phyloP scores from a whole-genome alignment of 2,329 filamentous ascomycete species.

The Aspergillus carbonarius region DNA sequence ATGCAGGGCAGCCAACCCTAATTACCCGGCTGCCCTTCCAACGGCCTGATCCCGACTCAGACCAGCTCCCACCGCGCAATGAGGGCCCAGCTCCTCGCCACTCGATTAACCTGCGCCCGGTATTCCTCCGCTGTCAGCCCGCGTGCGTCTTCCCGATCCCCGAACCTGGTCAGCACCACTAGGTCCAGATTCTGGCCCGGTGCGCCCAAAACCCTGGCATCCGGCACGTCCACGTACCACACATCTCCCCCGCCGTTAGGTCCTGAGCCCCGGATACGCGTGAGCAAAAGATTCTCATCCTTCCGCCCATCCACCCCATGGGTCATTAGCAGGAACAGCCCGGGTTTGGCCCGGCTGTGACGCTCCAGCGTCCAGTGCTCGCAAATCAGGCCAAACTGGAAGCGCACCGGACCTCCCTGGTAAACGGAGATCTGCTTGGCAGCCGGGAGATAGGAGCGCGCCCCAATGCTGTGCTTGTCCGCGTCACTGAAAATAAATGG shows the following conservation, averaged over 20 bases:
- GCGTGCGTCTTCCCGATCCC: conserved; percentile 51
- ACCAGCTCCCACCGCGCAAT: conserved; percentile 58
- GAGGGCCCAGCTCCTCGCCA: conserved; percentile 51
- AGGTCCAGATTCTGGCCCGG: conserved; percentile 68
- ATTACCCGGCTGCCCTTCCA: neutral
- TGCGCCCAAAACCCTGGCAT: conserved; percentile 62
- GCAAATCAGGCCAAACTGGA: conserved; percentile 77
- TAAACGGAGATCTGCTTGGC: conserved; percentile 61
- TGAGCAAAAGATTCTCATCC: conserved; percentile 68
- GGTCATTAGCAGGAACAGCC: conserved; percentile 68
- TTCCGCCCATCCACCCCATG: conserved; percentile 66
- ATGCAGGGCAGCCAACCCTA: neutral
- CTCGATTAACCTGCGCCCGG: conserved; percentile 47
- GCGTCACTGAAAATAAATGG: conserved; percentile 50
- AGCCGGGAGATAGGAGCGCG: conserved; percentile 62
- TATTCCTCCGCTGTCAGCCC: conserved; percentile 54
- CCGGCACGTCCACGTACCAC: conserved; percentile 75
- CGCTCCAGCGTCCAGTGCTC: conserved; percentile 74
- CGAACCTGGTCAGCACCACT: conserved; percentile 59
- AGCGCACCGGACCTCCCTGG: conserved; percentile 62
- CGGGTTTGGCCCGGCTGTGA: conserved; percentile 60
- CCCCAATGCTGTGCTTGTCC: conserved; percentile 52
- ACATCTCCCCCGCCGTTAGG: conserved; percentile 67
- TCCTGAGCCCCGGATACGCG: conserved; percentile 44
- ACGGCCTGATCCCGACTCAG: conserved; percentile 2